A percentile compares a stretch with the other conserved stretches of the same genome.
Evolutionary conservation across 306 rosid genomes (phyloP).

Genomic region (Albizia julibrissin): DNA sequence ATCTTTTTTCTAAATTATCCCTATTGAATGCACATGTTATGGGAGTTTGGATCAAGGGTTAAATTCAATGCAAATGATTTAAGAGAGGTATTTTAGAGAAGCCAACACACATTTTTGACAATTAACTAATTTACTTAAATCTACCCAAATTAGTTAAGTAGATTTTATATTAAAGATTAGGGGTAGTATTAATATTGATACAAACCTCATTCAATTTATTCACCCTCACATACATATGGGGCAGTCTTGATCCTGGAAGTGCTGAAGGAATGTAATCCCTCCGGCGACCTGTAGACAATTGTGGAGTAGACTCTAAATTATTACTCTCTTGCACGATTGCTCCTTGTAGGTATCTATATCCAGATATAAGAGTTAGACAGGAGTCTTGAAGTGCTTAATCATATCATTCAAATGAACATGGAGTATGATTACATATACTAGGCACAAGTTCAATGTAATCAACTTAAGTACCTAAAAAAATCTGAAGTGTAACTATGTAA

Average conservation of each 20-base stretch:
- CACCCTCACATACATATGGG: constrained; percentile 75
- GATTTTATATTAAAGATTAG: too few relatives aligned
- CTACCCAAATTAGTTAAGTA: too few relatives aligned
- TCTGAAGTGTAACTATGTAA: constrained; percentile 14
- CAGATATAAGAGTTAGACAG: constrained; percentile 41
- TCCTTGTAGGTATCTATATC: constrained; percentile 74
- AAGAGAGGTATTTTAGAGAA: too few relatives aligned
- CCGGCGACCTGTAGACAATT: constrained; percentile 68
- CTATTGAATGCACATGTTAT: too few relatives aligned
- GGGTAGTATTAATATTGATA: not conserved
- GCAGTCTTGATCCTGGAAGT: constrained; percentile 84
- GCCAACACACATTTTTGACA: too few relatives aligned
- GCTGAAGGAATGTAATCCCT: constrained; percentile 83
- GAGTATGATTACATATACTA: constrained; percentile 10
- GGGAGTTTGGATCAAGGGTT: too few relatives aligned
- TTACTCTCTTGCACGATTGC: constrained; percentile 60
- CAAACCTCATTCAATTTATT: constrained; percentile 59
- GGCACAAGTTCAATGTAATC: constrained; percentile 21
- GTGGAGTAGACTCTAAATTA: constrained; percentile 40
- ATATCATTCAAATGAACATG: constrained; percentile 20
- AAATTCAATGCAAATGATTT: too few relatives aligned
- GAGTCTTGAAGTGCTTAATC: constrained; percentile 24
- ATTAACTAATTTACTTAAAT: too few relatives aligned
- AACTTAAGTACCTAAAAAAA: constrained; percentile 13
- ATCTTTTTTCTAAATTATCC: too few relatives aligned